Percentiles rank a stretch among this genome's conserved stretches.
phyloP scores from a whole-genome alignment of 179 eudicot genomes.

The Corrigiola litoralis region DNA sequence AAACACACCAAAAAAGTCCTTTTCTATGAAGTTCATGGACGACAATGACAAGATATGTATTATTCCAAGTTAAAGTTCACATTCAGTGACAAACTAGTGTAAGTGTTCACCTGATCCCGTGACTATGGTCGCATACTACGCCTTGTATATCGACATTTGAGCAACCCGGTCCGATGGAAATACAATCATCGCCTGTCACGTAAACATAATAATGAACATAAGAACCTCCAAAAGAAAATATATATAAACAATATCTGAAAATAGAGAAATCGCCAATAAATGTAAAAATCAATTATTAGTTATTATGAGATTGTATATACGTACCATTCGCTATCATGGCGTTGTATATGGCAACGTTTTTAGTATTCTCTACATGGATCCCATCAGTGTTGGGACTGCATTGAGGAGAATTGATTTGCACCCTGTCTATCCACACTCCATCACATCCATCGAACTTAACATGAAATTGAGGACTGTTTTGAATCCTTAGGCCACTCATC shows the following conservation, averaged over 20 bases:
- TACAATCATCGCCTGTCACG: slow-evolving; percentile 80
- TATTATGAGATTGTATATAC: neutral
- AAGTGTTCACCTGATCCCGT: slow-evolving; percentile 74
- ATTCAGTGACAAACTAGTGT: neutral
- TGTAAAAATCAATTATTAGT: neutral
- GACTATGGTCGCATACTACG: slow-evolving; percentile 87
- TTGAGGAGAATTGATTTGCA: slow-evolving; percentile 79
- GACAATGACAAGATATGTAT: slow-evolving; percentile 8
- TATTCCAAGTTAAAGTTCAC: neutral
- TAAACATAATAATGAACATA: too few species aligned
- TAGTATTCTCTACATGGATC: slow-evolving; percentile 76
- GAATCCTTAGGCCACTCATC: slow-evolving; percentile 59
- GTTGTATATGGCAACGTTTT: slow-evolving; percentile 68
- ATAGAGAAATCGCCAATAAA: too few species aligned
- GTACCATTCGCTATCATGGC: slow-evolving; percentile 85
- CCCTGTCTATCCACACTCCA: slow-evolving; percentile 66
- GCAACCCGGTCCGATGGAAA: slow-evolving; percentile 88
- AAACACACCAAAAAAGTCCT: slow-evolving; percentile 19
- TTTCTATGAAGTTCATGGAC: slow-evolving; percentile 17
- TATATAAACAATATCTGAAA: too few species aligned
- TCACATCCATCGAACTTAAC: slow-evolving; percentile 92
- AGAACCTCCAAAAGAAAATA: too few species aligned
- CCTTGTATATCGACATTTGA: slow-evolving; percentile 70
- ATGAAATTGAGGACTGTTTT: slow-evolving; percentile 92
- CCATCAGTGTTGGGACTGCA: slow-evolving; percentile 96